phyloP scores from a whole-genome alignment of 495 filamentous ascomycete genomes.

The Xylaria intraflava region DNA sequence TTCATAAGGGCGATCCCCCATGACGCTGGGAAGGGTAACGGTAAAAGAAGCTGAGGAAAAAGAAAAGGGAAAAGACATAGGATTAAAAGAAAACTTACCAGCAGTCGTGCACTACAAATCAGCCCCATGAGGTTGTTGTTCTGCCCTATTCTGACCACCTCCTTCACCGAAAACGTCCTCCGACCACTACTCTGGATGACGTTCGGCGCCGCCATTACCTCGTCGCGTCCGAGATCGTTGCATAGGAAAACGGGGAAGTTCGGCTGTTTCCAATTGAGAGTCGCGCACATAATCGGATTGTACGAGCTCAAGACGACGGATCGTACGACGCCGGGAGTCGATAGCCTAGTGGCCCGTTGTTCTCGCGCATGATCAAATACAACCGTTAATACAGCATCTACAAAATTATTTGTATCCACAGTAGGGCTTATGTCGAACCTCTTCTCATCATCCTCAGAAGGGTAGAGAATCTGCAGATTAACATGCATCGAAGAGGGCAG shows the following conservation, averaged over 20 bases:
- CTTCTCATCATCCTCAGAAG: slow-evolving; percentile 64
- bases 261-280: slow-evolving; percentile 97
- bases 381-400: slow-evolving; percentile 71
- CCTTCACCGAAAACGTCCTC: slow-evolving; percentile 78
- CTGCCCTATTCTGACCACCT: slow-evolving; percentile 86
- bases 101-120: slow-evolving; percentile 75
- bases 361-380: slow-evolving; percentile 88
- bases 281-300: slow-evolving; percentile 81
- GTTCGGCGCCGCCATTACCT: slow-evolving; percentile 30
- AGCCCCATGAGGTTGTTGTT: slow-evolving; percentile 98
- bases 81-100: slow-evolving; percentile 52
- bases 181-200: slow-evolving; percentile 56
- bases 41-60: neutral
- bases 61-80: neutral
- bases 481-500: slow-evolving; percentile 74
- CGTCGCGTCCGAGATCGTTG: slow-evolving; percentile 73
- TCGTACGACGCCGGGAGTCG: slow-evolving; percentile 60
- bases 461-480: slow-evolving; percentile 81
- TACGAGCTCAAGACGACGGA: slow-evolving; percentile 90
- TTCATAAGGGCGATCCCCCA: neutral
- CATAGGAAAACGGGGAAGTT: slow-evolving; percentile 95
- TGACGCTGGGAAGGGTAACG: neutral
- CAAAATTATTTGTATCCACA: slow-evolving; percentile 78
- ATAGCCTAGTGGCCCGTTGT: slow-evolving; percentile 50
- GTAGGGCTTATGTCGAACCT: slow-evolving; percentile 59